Conservation (phyloP, 495 filamentous ascomycete genomes). For the Neurospora tetrasperma region DNA sequence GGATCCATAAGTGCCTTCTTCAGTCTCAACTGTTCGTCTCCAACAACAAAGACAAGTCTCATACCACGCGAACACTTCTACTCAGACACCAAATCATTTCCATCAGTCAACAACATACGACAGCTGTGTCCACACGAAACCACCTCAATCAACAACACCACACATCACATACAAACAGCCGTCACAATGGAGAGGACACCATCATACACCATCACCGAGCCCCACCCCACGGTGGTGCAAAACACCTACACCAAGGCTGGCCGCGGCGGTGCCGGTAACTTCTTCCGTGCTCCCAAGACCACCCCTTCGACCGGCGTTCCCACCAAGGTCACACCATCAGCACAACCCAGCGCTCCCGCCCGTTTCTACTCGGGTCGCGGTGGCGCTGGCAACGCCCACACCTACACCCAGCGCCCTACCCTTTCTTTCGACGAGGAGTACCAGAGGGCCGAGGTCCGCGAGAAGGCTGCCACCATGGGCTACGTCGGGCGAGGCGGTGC, state of each 20-base stretch:
- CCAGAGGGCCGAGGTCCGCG: constrained; percentile 49
- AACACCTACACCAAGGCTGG: constrained; percentile 62
- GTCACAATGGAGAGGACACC: constrained; percentile 22
- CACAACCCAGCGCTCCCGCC: constrained; percentile 26
- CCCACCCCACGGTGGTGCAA: constrained; percentile 61
- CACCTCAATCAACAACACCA: constrained; percentile 7
- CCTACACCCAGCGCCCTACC: constrained; percentile 51
- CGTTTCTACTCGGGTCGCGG: constrained; percentile 75
- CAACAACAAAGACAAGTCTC: not conserved
- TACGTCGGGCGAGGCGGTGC: constrained; percentile 84
- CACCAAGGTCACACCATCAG: constrained; percentile 13
- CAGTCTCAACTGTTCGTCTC: not conserved
- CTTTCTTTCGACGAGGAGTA: constrained; percentile 93
- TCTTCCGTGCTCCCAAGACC: constrained; percentile 57
- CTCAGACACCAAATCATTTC: not conserved
- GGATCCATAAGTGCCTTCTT: not conserved
- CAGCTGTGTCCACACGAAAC: not conserved
- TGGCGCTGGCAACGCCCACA: constrained; percentile 80
- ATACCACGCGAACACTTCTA: not conserved
- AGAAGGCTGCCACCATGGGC: constrained; percentile 44
- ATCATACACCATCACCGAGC: constrained; percentile 64
- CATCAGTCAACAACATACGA: not conserved
- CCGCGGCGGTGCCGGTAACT: constrained; percentile 85
- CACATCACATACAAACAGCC: constrained; percentile 18
- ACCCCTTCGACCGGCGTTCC: constrained; percentile 34